Base-by-base conservation (phyloP, 2,329 filamentous ascomycete genomes). In the Periconia sp. region DNA sequence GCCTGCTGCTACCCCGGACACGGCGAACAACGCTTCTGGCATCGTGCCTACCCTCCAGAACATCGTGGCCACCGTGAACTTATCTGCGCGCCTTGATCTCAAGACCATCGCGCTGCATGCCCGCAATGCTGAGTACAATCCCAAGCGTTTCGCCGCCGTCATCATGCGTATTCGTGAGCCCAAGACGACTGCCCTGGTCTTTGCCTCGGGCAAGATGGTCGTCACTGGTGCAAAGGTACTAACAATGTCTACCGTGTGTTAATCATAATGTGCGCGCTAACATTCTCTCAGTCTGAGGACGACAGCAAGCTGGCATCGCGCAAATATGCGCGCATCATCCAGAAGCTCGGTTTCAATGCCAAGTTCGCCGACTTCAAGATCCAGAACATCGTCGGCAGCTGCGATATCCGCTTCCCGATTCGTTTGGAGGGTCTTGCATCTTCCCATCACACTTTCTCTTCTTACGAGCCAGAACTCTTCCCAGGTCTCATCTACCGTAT, bases 301-400 rank as follows among this genome's bases (percentile, higher is more conserved):
- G 94, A 97, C 70, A 95, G 90, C 48, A 96, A 96, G 78, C 85
- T 99, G 65, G 94, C 94, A 7, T 94, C 88, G 47, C 86, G 92
- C 76, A 99, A 99, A 76, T 97, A 97, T 69, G 94, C 94, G 39
- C 92, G 94, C 66, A 97, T 99, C 73, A 97, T 99, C 63, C 94
- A 99, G 81, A 99, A 99, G 79, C 89, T 99, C 48, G 94, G 94
- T 52, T 99, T 99, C 82, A 96, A 96, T 61, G 92, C 94, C 65
- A 96, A 96, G 83, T 97, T 99, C 75, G 96, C 92, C 57, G 94
- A 99, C 73, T 99, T 99, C 79, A 99, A 97, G 83, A 99, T 99
- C 66, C 66, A 68, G 53, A 31, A 31, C 29, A 97, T 99, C 55
- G 94, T 99, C 57, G 94, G 94, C 54, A 96, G 91, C 48, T 97